Conservation (phyloP, 495 filamentous ascomycete species). For the Lasiosphaeria hispida region DNA sequence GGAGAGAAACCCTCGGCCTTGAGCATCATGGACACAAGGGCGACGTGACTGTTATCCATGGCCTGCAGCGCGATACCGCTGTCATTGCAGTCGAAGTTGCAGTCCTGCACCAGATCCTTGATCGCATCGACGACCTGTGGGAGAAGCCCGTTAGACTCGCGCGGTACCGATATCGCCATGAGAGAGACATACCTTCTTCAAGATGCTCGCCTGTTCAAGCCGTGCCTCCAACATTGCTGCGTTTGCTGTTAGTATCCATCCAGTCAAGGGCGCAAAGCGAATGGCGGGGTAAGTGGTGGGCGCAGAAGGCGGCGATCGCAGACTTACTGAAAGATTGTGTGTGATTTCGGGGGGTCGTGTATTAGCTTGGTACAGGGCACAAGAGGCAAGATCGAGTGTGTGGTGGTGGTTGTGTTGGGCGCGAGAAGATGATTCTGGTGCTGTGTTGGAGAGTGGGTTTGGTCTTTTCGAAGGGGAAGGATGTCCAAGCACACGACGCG, state of each 20-base stretch:
- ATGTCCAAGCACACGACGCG: slow-evolving; percentile 22
- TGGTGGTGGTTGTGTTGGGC: neutral
- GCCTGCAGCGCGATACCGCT: slow-evolving; percentile 96
- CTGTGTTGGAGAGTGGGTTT: slow-evolving; percentile 10
- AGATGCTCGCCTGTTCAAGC: slow-evolving; percentile 85
- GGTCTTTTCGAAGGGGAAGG: slow-evolving; percentile 14
- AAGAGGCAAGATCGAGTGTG: neutral
- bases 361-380: neutral
- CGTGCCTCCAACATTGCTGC: slow-evolving; percentile 86
- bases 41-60: slow-evolving; percentile 99
- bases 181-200: slow-evolving; percentile 79
- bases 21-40: slow-evolving; percentile 97
- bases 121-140: slow-evolving; percentile 92
- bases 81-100: slow-evolving; percentile 99
- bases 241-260: slow-evolving; percentile 13
- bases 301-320: neutral
- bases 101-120: slow-evolving; percentile 98
- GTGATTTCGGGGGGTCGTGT: neutral
- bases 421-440: slow-evolving; percentile 3
- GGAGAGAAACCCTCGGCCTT: slow-evolving; percentile 93
- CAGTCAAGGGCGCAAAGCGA: neutral
- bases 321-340: slow-evolving; percentile 16
- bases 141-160: neutral
- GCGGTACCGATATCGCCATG: neutral
- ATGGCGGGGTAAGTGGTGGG: neutral